phyloP scores from a whole-genome alignment of 1,139 yeast genomes.

The Taiozyma onychis region DNA sequence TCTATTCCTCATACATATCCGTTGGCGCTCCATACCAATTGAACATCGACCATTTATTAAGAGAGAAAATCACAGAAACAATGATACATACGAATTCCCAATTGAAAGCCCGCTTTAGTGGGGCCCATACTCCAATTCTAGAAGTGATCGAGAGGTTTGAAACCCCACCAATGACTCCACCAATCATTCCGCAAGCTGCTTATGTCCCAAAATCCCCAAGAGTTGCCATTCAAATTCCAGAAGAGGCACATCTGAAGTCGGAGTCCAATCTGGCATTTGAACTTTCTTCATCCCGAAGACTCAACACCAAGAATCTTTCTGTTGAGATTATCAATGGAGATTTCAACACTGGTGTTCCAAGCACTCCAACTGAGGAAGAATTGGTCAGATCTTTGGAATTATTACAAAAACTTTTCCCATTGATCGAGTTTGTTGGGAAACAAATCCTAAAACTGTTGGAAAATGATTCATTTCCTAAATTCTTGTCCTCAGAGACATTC shows the following conservation, averaged over 20 bases:
- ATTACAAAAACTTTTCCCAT: conserved; percentile 32
- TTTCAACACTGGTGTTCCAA: conserved; percentile 1
- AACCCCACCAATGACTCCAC: neutral
- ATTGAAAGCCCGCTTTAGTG: conserved; percentile 12
- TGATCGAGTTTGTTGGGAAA: conserved; percentile 38
- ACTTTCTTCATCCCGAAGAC: neutral
- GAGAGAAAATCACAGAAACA: conserved; percentile 41
- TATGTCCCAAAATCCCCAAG: neutral
- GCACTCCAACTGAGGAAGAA: conserved; percentile 23
- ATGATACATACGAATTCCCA: conserved; percentile 37
- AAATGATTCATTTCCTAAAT: conserved; percentile 69
- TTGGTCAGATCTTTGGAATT: conserved; percentile 28
- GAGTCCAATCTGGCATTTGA: neutral
- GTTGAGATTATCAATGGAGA: conserved; percentile 11
- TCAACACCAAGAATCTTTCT: conserved; percentile 15
- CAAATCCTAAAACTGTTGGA: conserved; percentile 60
- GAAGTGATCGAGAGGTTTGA: neutral
- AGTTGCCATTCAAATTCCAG: neutral
- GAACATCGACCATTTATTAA: conserved; percentile 59
- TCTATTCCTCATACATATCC: conserved; percentile 65
- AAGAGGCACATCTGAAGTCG: neutral
- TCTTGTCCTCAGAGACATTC: conserved; percentile 39
- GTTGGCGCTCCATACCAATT: conserved; percentile 65
- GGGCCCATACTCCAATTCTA: neutral
- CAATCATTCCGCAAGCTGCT: neutral